phyloP scores from a whole-genome alignment of 1,139 yeast genomes.

The Saccharomycopsis hybrid region DNA sequence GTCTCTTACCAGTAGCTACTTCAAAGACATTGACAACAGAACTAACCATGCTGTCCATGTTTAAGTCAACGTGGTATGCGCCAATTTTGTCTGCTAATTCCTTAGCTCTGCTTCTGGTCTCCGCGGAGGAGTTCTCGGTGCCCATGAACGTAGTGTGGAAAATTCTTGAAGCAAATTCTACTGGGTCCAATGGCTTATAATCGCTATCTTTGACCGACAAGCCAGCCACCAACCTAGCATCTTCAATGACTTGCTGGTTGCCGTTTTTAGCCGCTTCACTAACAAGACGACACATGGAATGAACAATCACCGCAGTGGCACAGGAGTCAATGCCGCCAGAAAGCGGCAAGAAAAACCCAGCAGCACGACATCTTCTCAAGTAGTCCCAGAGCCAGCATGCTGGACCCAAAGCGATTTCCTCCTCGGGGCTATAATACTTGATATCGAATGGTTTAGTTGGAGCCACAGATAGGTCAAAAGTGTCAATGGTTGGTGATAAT shows the following conservation, averaged over 20 bases:
- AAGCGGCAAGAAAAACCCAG: constrained; percentile 87
- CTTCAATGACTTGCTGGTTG: constrained; percentile 66
- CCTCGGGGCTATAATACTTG: constrained; percentile 75
- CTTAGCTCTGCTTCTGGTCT: constrained; percentile 81
- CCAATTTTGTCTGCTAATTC: constrained; percentile 72
- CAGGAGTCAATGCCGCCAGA: constrained; percentile 98
- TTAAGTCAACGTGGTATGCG: constrained; percentile 82
- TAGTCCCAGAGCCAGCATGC: constrained; percentile 99
- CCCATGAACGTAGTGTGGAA: constrained; percentile 96
- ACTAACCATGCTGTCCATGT: constrained; percentile 78
- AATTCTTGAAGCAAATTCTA: constrained; percentile 64
- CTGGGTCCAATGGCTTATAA: constrained; percentile 68
- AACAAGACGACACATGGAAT: constrained; percentile 88
- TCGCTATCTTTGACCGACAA: constrained; percentile 34
- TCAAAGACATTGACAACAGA: constrained; percentile 74
- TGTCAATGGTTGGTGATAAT: constrained; percentile 48
- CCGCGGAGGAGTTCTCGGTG: constrained; percentile 81
- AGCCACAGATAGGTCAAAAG: constrained; percentile 55
- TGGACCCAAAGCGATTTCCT: constrained; percentile 95
- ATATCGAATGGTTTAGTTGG: constrained; percentile 52
- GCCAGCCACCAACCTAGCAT: constrained; percentile 59
- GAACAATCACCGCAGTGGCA: constrained; percentile 92
- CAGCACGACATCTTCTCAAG: constrained; percentile 78
- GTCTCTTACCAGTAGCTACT: constrained; percentile 83
- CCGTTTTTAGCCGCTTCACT: constrained; percentile 59